A percentile compares a stretch with the other conserved stretches of the same genome.
Evolutionary conservation across 176 grass and related monocot genomes (phyloP).

Genomic region (Carex myosuroides): DNA sequence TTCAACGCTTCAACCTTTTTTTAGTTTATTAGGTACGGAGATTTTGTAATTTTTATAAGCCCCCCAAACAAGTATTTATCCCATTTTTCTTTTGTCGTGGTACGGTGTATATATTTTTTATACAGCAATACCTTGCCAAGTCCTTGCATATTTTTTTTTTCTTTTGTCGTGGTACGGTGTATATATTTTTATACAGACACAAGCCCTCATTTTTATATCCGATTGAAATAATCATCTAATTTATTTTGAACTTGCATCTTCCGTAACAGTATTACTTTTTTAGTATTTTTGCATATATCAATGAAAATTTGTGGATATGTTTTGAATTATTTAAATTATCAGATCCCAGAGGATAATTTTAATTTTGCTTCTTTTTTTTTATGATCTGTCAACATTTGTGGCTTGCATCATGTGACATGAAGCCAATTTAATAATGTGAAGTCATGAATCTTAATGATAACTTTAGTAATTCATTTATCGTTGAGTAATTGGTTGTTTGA

Average conservation of each 20-base stretch:
- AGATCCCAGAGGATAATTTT: no score
- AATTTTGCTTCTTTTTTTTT: no score
- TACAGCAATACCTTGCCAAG: neutral
- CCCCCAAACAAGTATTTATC: neutral
- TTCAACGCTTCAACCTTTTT: neutral
- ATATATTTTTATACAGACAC: neutral
- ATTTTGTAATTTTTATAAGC: neutral
- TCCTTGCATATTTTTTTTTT: neutral
- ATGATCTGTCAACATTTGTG: neutral
- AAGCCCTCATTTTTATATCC: neutral
- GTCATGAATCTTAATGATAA: neutral
- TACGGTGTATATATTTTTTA: neutral
- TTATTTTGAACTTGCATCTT: neutral
- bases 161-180: neutral
- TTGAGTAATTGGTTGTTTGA: neutral
- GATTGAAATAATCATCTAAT: neutral
- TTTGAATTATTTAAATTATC: no score
- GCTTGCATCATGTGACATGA: neutral
- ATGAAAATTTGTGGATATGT: no score
- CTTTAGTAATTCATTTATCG: neutral
- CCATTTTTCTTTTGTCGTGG: neutral
- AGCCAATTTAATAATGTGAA: neutral
- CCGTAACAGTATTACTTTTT: no score
- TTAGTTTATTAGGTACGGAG: neutral
- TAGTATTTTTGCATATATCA: no score